Evolutionary conservation across 2,329 filamentous ascomycete genomes (phyloP), one percentile per base, ranked within the genome.

Genomic region (Aspergillus texensis): DNA sequence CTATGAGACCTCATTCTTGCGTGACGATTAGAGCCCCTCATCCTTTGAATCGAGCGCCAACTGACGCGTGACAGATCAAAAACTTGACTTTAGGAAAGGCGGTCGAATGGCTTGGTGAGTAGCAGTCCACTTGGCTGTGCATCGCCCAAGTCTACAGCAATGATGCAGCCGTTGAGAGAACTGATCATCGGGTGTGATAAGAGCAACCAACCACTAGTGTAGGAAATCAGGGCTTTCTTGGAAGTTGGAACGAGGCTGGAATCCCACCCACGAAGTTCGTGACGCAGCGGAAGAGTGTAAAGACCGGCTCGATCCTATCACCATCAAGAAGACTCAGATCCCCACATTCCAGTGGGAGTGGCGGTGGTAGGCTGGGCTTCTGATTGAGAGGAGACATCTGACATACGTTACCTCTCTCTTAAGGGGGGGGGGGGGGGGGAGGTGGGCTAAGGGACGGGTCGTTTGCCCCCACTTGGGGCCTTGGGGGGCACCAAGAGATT

Each of bases 61-160:
- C 67, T 72, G 73, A 74, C 71, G 70, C 71, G 70, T 75, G 73
- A 76, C 72, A 70, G 65, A 66, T 76, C 73, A 73, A 68, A 74
- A 64, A 61, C 43, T 59, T 48, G 36, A 34, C 39, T 21, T 24
- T 26, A 34, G 46, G 61, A 55, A 24, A 58, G 45, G 30, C 48
- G 53, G 52, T 52, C 58, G 39, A 60, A n/a, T 28, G 48, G 14
- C 34, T 52, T 43, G 36, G 24, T 26, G 46, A 52, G 3, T 34
- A n/a, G 16, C 11, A 32, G 32, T 36, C 52, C 9, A 39, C 32
- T 39, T 60, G 36, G 50, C 58, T 19, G 28, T 54, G 21, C 46
- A 46, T 41, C n/a, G 9, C 28, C n/a, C 32, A 32, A 43, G 34
- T 32, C 16, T 6, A 32, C 28, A 52, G 24, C 21, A 19, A 57